Percentiles rank a stretch among this genome's conserved stretches.
phyloP scores from a whole-genome alignment of 1,284 basidiomycete species.

The Trametes polyzona region DNA sequence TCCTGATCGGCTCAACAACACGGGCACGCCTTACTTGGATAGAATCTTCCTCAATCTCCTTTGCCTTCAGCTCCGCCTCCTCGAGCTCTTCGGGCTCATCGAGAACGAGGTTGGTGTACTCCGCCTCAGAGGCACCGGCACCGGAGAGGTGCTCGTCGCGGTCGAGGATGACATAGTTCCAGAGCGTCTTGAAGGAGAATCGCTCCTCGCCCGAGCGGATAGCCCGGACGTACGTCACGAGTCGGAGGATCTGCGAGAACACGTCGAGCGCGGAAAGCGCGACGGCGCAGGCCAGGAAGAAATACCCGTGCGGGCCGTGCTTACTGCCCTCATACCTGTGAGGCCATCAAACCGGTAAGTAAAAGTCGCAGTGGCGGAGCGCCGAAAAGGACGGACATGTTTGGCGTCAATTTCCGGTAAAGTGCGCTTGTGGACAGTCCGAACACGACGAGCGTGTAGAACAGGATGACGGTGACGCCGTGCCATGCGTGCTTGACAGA shows the following conservation, averaged over 20 bases:
- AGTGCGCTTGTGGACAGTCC: constrained; percentile 67
- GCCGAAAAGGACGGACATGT: constrained; percentile 61
- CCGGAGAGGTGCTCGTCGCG: constrained; percentile 38
- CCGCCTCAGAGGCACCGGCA: constrained; percentile 29
- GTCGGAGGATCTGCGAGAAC: constrained; percentile 49
- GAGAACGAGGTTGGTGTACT: constrained; percentile 57
- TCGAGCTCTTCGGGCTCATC: constrained; percentile 61
- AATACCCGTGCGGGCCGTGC: constrained; percentile 60
- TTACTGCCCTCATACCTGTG: constrained; percentile 69
- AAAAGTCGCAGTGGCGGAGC: constrained; percentile 6
- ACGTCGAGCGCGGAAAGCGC: constrained; percentile 63
- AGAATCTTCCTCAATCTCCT: constrained; percentile 28
- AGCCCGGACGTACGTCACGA: constrained; percentile 48
- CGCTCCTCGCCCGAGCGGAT: constrained; percentile 43
- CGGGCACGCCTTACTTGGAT: constrained; percentile 28
- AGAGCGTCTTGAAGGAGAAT: constrained; percentile 53
- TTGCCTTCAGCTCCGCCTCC: constrained; percentile 40
- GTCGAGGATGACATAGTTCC: constrained; percentile 59
- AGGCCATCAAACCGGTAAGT: constrained; percentile 22
- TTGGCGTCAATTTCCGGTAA: constrained; percentile 76
- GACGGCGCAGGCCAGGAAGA: constrained; percentile 57
- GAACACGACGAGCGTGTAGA: constrained; percentile 58
- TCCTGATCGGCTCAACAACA: constrained; percentile 32
- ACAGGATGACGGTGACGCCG: constrained; percentile 55
- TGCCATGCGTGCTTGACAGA: constrained; percentile 71